Conservation (phyloP, 306 rosid species). For the Sechiopsis laciniata region DNA sequence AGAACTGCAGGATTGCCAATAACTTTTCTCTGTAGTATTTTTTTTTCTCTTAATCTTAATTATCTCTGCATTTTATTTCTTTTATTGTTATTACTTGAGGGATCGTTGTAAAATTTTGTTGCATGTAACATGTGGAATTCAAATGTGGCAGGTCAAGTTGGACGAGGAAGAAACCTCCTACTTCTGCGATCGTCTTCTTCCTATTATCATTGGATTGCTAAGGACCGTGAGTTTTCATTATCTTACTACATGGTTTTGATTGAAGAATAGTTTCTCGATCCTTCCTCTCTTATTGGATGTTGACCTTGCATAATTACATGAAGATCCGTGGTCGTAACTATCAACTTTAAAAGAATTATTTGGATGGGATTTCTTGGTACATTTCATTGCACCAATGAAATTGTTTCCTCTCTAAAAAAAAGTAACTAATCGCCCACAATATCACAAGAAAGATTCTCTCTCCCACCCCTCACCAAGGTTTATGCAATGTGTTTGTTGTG, state of each 20-base stretch:
- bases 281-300: conserved; percentile 4
- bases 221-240: conserved; percentile 72
- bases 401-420: not conserved
- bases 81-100: not conserved
- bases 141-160: conserved; percentile 53
- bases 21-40: not conserved
- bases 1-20: conserved; percentile 6
- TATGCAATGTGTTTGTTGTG: conserved; percentile 3
- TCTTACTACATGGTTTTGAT: not conserved
- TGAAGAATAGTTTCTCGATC: not conserved
- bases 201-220: conserved; percentile 86
- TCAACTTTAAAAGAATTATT: not conserved
- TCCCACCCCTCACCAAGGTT: not conserved
- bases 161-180: conserved; percentile 73
- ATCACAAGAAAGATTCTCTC: not conserved
- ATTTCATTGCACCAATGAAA: not conserved
- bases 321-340: not conserved
- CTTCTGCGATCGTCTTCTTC: conserved; percentile 82
- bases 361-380: not conserved
- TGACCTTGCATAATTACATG: not conserved
- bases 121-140: conserved; percentile 30
- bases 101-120: conserved; percentile 1
- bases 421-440: conserved; percentile 6
- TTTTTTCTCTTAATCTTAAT: not conserved
- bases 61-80: not conserved